Base-by-base conservation (phyloP, 1,139 yeast species). In the Magnusiomyces sp. region DNA sequence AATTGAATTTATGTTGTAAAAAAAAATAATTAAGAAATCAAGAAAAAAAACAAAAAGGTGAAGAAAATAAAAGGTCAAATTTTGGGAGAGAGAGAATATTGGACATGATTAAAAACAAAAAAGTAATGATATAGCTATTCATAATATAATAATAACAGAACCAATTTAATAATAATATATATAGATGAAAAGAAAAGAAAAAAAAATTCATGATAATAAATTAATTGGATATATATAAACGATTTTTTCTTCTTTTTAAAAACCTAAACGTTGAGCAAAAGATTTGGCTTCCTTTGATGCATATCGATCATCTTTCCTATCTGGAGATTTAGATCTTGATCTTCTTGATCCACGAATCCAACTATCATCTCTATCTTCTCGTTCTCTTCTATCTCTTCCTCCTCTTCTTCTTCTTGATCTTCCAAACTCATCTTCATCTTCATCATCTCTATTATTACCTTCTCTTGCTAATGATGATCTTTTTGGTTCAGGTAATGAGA, bases 1-100 rank as follows among this genome's bases (percentile, higher is more conserved):
- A 64, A 79, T 92, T 69, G 96, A 90, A 73, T 74, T 92, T 72
- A 73, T 94, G 71, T 75, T 94, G 70, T 92, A 43, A 43, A 42
- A 9, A 40, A 40, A 29, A 40, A 4, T 17, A 40, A 16, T 10
- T n/a, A 17, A 19, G 19, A 19, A 19, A 14, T 13, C 14, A 38
- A n/a, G 10, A 19, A 19, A 17, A 17, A 14, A 2, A 17, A 17
- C 11, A 40, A n/a, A 19, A 38, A n/a, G 5, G 20, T 38, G n/a
- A 40, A 19, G n/a, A 20, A 40, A 14, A 38, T n/a, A 17, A 38
- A 6, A 38, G n/a, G n/a, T n/a, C n/a, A n/a, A n/a, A n/a, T n/a
- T n/a, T n/a, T n/a, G n/a, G n/a, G n/a, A n/a, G n/a, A n/a, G n/a
- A n/a, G n/a, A n/a, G n/a, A n/a, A n/a, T n/a, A n/a, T n/a, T n/a